Evolutionary conservation across 805 yeast genomes (phyloP).

Genomic region (Candida manassasensis): DNA sequence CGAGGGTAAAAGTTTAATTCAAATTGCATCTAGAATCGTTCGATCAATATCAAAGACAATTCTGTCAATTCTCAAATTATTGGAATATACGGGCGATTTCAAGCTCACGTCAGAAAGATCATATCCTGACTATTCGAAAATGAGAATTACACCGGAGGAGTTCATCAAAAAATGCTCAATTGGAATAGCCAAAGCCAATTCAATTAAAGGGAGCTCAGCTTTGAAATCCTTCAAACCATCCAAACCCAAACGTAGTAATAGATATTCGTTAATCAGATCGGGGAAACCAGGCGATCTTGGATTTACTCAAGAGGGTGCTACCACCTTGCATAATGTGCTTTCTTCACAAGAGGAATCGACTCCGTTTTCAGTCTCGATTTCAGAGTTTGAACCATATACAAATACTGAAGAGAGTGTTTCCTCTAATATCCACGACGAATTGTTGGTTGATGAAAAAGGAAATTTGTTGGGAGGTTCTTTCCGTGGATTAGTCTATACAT

Average conservation of each 20-base stretch:
- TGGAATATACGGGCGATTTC: constrained; percentile 63
- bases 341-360: constrained; percentile 19
- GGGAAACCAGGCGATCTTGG: constrained; percentile 48
- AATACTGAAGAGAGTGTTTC: constrained; percentile 6
- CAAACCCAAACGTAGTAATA: constrained; percentile 24
- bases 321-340: constrained; percentile 35
- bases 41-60: constrained; percentile 48
- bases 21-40: constrained; percentile 57
- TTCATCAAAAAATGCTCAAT: constrained; percentile 59
- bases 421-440: constrained; percentile 36
- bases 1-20: constrained; percentile 64
- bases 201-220: background rate
- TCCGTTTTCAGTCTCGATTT: constrained; percentile 29
- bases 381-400: constrained; percentile 34
- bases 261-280: constrained; percentile 48
- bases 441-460: constrained; percentile 47
- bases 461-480: constrained; percentile 66
- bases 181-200: constrained; percentile 48
- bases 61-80: constrained; percentile 44
- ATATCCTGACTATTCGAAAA: constrained; percentile 59
- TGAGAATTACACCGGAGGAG: constrained; percentile 53
- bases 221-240: constrained; percentile 13
- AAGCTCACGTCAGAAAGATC: constrained; percentile 49
- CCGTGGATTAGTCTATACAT: constrained; percentile 57
- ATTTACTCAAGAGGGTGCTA: constrained; percentile 45